These are phyloP conservation scores for Dryadomyces sulphureus DNA, from an alignment of 2,329 filamentous ascomycete species.

Conservation along the genomic window DNA sequence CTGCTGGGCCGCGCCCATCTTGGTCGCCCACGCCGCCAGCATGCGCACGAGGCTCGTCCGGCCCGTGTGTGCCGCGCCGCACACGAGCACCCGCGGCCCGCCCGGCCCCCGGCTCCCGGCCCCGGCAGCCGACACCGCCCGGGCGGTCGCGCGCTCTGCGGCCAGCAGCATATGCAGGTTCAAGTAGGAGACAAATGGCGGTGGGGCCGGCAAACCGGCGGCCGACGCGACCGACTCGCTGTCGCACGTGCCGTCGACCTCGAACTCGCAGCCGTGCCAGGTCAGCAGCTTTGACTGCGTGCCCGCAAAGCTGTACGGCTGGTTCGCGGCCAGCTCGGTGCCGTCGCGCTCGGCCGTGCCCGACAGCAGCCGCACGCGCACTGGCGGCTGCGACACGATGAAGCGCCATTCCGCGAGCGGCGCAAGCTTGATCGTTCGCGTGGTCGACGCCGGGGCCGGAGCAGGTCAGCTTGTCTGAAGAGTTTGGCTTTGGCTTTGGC, in stretches of 20 bases:
- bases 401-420: slow-evolving; percentile 68
- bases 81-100: slow-evolving; percentile 72
- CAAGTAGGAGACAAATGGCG: slow-evolving; percentile 63
- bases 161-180: slow-evolving; percentile 85
- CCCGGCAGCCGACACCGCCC: slow-evolving; percentile 17
- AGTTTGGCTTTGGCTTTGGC: neutral
- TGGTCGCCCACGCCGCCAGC: slow-evolving; percentile 64
- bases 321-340: slow-evolving; percentile 73
- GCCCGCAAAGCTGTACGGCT: slow-evolving; percentile 67
- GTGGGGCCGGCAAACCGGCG: slow-evolving; percentile 19
- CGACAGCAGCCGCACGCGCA: slow-evolving; percentile 48
- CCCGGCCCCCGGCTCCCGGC: slow-evolving; percentile 24
- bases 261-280: slow-evolving; percentile 78
- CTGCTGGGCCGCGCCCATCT: slow-evolving; percentile 31
- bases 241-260: slow-evolving; percentile 50
- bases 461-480: neutral
- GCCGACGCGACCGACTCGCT: slow-evolving; percentile 41
- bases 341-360: slow-evolving; percentile 91
- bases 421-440: slow-evolving; percentile 36
- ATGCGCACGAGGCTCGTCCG: slow-evolving; percentile 73
- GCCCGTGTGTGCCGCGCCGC: slow-evolving; percentile 63
- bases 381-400: slow-evolving; percentile 40
- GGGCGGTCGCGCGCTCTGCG: slow-evolving; percentile 49
- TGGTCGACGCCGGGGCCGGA: slow-evolving; percentile 23
- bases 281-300: slow-evolving; percentile 81